Percentiles rank a stretch among this genome's conserved stretches.
These are phyloP conservation scores for Metschnikowia similis DNA, from an alignment of 805 yeast species.

Conservation along the genomic window DNA sequence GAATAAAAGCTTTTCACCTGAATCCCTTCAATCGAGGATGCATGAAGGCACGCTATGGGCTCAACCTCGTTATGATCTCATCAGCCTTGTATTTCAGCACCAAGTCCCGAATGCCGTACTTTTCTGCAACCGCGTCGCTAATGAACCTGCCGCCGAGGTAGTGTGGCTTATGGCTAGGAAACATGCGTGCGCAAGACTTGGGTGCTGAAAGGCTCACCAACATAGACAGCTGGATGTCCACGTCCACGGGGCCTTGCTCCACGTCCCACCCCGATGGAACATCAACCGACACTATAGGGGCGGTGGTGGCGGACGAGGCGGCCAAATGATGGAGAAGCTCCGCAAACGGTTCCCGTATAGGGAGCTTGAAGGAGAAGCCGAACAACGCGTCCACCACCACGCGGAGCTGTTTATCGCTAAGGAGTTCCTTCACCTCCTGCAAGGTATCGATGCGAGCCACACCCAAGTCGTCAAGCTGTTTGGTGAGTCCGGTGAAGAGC, in stretches of 20 bases:
- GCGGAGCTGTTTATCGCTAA: conserved; percentile 22
- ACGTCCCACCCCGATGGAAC: conserved; percentile 98
- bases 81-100: conserved; percentile 26
- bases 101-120: conserved; percentile 62
- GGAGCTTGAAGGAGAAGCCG: conserved; percentile 92
- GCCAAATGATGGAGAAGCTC: conserved; percentile 28
- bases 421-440: conserved; percentile 23
- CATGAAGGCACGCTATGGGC: too few species aligned
- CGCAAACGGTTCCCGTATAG: conserved; percentile 75
- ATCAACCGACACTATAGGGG: conserved; percentile 78
- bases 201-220: conserved; percentile 90
- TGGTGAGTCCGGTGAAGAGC: conserved; percentile 55
- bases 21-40: too few species aligned
- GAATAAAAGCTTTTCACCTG: too few species aligned
- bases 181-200: conserved; percentile 69
- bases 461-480: conserved; percentile 64
- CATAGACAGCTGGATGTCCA: conserved; percentile 54
- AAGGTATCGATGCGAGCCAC: conserved; percentile 50
- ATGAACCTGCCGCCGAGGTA: conserved; percentile 91
- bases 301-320: conserved; percentile 33
- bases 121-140: conserved; percentile 57
- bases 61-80: conserved; percentile 35
- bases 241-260: conserved; percentile 56
- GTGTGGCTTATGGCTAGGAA: conserved; percentile 47
- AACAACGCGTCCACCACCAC: conserved; percentile 72